These are phyloP conservation scores for Wickerhamomyces silvicola DNA, from an alignment of 805 yeast genomes.

Conservation along the genomic window DNA sequence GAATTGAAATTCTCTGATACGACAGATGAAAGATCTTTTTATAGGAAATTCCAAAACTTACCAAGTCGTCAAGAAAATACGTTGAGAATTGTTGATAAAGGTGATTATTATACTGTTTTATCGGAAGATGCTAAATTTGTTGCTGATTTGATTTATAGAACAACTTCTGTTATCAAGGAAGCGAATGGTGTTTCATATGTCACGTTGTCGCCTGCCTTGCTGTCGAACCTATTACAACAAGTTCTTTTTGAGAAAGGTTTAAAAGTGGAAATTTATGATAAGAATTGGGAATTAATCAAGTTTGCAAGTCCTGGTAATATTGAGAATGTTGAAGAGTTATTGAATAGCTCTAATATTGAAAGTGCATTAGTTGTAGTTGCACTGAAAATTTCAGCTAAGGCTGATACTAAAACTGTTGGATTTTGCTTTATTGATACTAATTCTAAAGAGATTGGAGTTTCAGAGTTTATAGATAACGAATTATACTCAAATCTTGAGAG, in stretches of 20 bases:
- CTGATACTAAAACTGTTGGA: constrained; percentile 53
- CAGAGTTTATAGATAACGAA: constrained; percentile 84
- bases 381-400: constrained; percentile 27
- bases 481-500: constrained; percentile 82
- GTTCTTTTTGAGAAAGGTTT: constrained; percentile 65
- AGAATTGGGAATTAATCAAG: constrained; percentile 48
- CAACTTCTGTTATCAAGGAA: constrained; percentile 72
- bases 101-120: constrained; percentile 73
- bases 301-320: constrained; percentile 90
- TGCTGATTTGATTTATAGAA: constrained; percentile 80
- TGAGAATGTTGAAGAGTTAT: constrained; percentile 66
- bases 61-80: constrained; percentile 42
- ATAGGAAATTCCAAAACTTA: constrained; percentile 40
- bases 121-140: constrained; percentile 73
- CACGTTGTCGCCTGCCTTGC: constrained; percentile 71
- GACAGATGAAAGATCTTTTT: constrained; percentile 42
- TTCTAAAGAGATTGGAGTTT: constrained; percentile 56
- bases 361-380: constrained; percentile 48
- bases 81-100: constrained; percentile 71
- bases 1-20: constrained; percentile 52
- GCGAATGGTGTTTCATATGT: constrained; percentile 52
- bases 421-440: constrained; percentile 75
- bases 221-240: constrained; percentile 54
- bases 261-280: constrained; percentile 77
- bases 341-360: constrained; percentile 36